phyloP scores from a whole-genome alignment of 805 yeast species.

The Priceomyces medius region DNA sequence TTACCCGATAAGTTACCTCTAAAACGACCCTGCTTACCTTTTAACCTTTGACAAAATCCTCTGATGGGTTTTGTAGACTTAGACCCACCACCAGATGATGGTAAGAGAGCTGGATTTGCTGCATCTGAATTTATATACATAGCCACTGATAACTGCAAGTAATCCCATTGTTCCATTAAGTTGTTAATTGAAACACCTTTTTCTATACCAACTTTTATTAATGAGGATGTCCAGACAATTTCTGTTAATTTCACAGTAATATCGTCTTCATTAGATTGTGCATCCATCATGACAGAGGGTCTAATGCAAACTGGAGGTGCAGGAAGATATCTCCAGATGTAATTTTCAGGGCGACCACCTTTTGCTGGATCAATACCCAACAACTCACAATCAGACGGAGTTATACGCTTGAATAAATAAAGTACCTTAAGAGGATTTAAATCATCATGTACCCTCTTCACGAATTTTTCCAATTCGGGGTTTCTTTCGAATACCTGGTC shows the following conservation, averaged over 20 bases:
- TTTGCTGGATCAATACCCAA: constrained; percentile 84
- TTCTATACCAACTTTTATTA: constrained; percentile 91
- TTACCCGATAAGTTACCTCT: constrained; percentile 98
- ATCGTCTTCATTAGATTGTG: constrained; percentile 95
- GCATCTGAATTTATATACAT: constrained; percentile 97
- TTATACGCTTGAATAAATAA: constrained; percentile 80
- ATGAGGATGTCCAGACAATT: constrained; percentile 93
- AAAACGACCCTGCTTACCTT: constrained; percentile 98
- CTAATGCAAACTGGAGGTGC: constrained; percentile 99
- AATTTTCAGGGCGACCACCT: constrained; percentile 94
- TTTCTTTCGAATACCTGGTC: constrained; percentile 67
- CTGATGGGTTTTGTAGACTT: constrained; percentile 77
- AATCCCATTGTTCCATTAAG: constrained; percentile 99
- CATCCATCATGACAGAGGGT: constrained; percentile 92
- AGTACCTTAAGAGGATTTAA: constrained; percentile 88
- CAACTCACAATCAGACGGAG: constrained; percentile 86
- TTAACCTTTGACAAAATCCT: constrained; percentile 94
- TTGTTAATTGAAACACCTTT: constrained; percentile 92
- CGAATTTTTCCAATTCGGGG: constrained; percentile 87
- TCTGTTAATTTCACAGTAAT: constrained; percentile 93
- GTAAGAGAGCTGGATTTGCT: constrained; percentile 74
- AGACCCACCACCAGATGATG: constrained; percentile 56
- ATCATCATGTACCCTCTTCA: constrained; percentile 87
- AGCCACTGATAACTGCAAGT: constrained; percentile 90
- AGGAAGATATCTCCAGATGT: constrained; percentile 94